phyloP scores from a whole-genome alignment of 306 rosid species.

The Dalbergia oliveri region DNA sequence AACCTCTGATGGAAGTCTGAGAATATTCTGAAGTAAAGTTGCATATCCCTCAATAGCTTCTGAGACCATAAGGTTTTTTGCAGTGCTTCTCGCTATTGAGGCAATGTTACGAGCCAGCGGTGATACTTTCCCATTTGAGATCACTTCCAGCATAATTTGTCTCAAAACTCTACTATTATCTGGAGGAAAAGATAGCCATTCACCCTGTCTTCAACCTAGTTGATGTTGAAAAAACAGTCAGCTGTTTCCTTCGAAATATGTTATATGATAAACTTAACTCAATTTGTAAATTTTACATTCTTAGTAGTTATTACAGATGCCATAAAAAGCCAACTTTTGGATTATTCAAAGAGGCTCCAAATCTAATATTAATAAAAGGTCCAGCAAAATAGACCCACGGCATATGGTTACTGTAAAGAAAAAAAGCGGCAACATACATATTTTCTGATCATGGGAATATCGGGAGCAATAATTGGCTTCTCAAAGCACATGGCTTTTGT shows the following conservation, averaged over 20 bases:
- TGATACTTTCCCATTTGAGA: slow-evolving; percentile 74
- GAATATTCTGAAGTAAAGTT: slow-evolving; percentile 70
- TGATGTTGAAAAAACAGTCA: slow-evolving; percentile 53
- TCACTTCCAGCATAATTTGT: slow-evolving; percentile 68
- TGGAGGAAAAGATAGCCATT: slow-evolving; percentile 86
- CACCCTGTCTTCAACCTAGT: slow-evolving; percentile 90
- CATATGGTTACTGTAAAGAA: slow-evolving; percentile 23
- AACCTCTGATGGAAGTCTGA: slow-evolving; percentile 87
- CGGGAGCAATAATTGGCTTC: slow-evolving; percentile 90
- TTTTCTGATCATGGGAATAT: slow-evolving; percentile 81
- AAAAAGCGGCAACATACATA: slow-evolving; percentile 61
- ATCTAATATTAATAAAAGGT: slow-evolving; percentile 18
- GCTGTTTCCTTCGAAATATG: slow-evolving; percentile 43
- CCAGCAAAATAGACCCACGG: slow-evolving; percentile 34
- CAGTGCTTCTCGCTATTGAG: slow-evolving; percentile 72
- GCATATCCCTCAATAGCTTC: slow-evolving; percentile 85
- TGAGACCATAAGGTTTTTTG: slow-evolving; percentile 72
- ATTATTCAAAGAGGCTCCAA: slow-evolving; percentile 21
- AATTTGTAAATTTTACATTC: background rate
- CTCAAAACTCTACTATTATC: slow-evolving; percentile 65
- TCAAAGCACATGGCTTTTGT: slow-evolving; percentile 90
- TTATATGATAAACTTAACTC: slow-evolving; percentile 17
- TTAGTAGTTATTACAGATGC: slow-evolving; percentile 4
- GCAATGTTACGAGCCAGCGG: slow-evolving; percentile 80
- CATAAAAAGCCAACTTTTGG: slow-evolving; percentile 21